Evolutionary conservation across 2,329 filamentous ascomycete genomes (phyloP), one percentile per base, ranked within the genome.

Genomic region (Aspergillus novoparasiticus): DNA sequence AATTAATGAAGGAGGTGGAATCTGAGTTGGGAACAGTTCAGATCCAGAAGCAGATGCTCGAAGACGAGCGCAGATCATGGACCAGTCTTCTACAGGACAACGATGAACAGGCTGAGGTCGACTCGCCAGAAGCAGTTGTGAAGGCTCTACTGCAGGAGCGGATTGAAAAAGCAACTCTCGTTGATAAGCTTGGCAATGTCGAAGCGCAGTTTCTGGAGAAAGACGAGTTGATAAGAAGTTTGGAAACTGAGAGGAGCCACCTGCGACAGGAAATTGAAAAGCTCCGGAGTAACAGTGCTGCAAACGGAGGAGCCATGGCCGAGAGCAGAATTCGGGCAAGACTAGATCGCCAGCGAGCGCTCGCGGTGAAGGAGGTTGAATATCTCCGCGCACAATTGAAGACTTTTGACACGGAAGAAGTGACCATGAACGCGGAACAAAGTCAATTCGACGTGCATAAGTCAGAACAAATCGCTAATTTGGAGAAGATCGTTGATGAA

Each of bases 381-480:
- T 97, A 96, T 75, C 85, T 99, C 8, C 91, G 95, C 26, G 94
- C 93, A 0, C 95, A 99, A 77, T 85, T 98, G 60, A 94, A 94
- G 79, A 90, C 91, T 0, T 90, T 96, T 64, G 92, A 98, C 72
- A 86, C 88, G 0, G 95, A 99, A 77, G 94, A 98, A 71, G 87
- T 88, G 59, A 94, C 94, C 0, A 91, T 97, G 80, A 89, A 94
- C 53, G 72, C 72, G 60, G 88, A 92, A 0, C 91, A 93, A 39
- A 88, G 87, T 39, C 78, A 76, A 50, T 90, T 91, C 59, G 92
- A 99, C 71, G 86, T 90, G 68, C 85, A 88, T 23, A 94, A 93
- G 66, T 82, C 85, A 0, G 84, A 89, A 65, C 90, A 93, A 26
- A 89, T 97, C 21, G 86, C 90, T 57, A 89, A 95, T 65, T 87